Evolutionary conservation across 2,329 filamentous ascomycete genomes (phyloP), one percentile per base, ranked within the genome.

Genomic region (Torrubiellomyces zombiae): DNA sequence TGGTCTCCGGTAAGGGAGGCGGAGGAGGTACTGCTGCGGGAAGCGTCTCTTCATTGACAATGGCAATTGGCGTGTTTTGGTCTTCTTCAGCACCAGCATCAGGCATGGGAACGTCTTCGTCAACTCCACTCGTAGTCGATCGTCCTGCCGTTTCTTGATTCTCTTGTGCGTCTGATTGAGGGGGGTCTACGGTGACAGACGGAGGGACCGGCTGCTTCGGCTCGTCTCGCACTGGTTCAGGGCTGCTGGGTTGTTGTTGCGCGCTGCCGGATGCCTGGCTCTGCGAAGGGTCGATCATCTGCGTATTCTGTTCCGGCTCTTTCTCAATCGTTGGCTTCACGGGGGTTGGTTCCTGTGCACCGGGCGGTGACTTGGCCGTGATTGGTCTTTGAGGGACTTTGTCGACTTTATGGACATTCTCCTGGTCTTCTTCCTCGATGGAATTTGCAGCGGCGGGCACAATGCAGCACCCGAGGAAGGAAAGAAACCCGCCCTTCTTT

Each of bases 21-120:
- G 57, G 58, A 16, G 58, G 58, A 2, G 60, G 50, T 33, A 54
- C 48, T 22, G 33, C 35, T 18, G 25, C 36, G 22, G 38, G 37
- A 18, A 39, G 28, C 23, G 48, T 36, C 19, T 55, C 50, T 15
- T 56, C 48, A 28, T 48, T 45, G 15, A 55, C 50, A 16, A 47
- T 38, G 16, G 36, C 37, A 18, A 55, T 46, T 24, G 55, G 29
- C 16, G 38, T 53, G 26, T 69, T 61, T 27, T 60, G 58, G 18
- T 57, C 44, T 30, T 61, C 55, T 30, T 61, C 54, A 20, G 62
- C 58, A 16, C 66, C 62, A 20, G 58, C 60, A 45, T 80, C 75
- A 18, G 61, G 59, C 68, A 81, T 80, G 28, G 72, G 61, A 27
- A 75, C 58, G 45, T 81, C 74, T 14, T 67, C 62, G 36, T 73